A percentile compares a stretch with the other conserved stretches of the same genome.
Conservation (phyloP, 2,329 filamentous ascomycete species). For the Nothophaeocryptopus gaeumannii region DNA sequence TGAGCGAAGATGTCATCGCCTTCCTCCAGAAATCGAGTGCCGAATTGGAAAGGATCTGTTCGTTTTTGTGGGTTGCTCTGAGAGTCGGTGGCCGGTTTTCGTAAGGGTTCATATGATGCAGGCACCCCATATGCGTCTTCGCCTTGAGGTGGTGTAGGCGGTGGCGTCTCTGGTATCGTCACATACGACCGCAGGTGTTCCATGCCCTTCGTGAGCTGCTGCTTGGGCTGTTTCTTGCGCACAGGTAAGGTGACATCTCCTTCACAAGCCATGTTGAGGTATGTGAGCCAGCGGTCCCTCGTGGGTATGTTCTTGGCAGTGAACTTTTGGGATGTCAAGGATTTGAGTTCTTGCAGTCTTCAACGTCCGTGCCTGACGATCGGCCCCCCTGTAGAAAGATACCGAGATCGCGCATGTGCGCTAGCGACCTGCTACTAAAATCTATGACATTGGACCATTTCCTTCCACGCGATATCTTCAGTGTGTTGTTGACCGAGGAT, state of each 20-base stretch:
- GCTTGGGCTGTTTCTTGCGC: constrained; percentile 33
- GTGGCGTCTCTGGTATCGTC: constrained; percentile 39
- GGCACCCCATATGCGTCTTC: constrained; percentile 52
- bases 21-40: constrained; percentile 78
- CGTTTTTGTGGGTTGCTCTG: constrained; percentile 77
- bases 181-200: constrained; percentile 52
- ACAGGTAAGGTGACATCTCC: constrained; percentile 14
- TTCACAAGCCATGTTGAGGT: constrained; percentile 5
- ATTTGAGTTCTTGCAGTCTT: constrained; percentile 8
- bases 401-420: constrained; percentile 3
- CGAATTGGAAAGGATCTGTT: constrained; percentile 92
- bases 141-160: constrained; percentile 26
- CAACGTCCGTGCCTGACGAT: constrained; percentile 11
- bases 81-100: constrained; percentile 57
- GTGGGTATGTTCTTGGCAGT: constrained; percentile 20
- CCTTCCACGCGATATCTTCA: neutral
- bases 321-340: constrained; percentile 2
- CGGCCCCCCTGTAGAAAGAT: constrained; percentile 1
- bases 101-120: constrained; percentile 44
- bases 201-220: constrained; percentile 53
- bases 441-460: constrained; percentile 12
- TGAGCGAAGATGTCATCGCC: constrained; percentile 91
- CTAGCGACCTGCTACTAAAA: constrained; percentile 8
- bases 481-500: too few relatives aligned
- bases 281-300: neutral